These are phyloP conservation scores for Mycena chlorophos DNA, from an alignment of 768 basidiomycete genomes.

Conservation along the genomic window DNA sequence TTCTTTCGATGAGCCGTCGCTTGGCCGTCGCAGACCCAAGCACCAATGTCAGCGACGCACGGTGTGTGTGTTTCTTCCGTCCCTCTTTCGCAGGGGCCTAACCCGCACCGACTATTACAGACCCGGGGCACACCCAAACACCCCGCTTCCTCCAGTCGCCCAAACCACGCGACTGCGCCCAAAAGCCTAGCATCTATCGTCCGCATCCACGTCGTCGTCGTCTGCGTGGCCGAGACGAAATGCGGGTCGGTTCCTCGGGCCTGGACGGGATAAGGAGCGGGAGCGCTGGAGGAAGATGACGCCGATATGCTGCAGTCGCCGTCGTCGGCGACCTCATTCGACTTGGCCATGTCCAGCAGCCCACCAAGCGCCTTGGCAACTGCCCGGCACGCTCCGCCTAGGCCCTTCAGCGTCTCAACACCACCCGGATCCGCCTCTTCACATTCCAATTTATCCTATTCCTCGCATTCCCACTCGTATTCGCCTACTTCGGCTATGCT, in stretches of 20 bases:
- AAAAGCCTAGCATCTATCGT: constrained; percentile 32
- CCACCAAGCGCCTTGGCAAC: constrained; percentile 37
- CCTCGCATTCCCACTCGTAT: constrained; percentile 20
- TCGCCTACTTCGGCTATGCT: background rate
- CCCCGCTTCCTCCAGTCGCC: constrained; percentile 52
- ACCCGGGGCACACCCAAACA: too few species aligned
- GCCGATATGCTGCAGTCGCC: constrained; percentile 10
- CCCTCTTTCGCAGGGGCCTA: too few species aligned
- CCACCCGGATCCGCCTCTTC: constrained; percentile 35
- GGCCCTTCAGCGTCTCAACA: constrained; percentile 37
- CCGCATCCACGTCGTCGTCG: constrained; percentile 6
- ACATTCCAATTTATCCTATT: constrained; percentile 39
- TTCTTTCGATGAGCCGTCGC: too few species aligned
- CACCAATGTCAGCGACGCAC: too few species aligned
- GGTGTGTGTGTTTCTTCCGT: too few species aligned
- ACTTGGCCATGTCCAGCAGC: constrained; percentile 48
- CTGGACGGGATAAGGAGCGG: constrained; percentile 1
- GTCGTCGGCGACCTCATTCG: constrained; percentile 14
- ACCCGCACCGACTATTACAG: too few species aligned
- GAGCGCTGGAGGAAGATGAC: constrained; percentile 28
- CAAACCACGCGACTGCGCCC: constrained; percentile 46
- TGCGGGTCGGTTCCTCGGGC: constrained; percentile 7
- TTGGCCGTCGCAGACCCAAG: too few species aligned
- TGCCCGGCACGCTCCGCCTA: constrained; percentile 46
- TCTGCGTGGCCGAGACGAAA: background rate